These are phyloP conservation scores for Xanthoconium purpureum DNA, from an alignment of 768 basidiomycete species.

Conservation along the genomic window DNA sequence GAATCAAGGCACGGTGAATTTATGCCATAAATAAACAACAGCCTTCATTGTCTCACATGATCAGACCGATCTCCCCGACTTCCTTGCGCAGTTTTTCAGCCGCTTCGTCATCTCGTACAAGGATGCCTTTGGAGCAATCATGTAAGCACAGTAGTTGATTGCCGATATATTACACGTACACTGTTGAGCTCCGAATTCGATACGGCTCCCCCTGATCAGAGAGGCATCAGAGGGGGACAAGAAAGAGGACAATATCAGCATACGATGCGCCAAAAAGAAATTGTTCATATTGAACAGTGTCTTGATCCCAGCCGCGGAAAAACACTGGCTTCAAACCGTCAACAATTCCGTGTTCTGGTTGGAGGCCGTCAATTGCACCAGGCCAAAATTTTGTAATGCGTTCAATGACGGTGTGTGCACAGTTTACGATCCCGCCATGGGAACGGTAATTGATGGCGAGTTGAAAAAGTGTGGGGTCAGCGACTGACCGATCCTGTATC, in stretches of 20 bases:
- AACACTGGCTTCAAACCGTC: slow-evolving; percentile 58
- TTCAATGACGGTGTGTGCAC: slow-evolving; percentile 63
- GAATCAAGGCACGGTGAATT: neutral
- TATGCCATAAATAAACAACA: neutral
- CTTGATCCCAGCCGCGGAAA: slow-evolving; percentile 45
- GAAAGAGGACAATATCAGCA: neutral
- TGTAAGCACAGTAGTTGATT: neutral
- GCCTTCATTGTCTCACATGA: slow-evolving; percentile 42
- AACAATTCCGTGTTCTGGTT: slow-evolving; percentile 52
- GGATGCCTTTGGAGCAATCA: slow-evolving; percentile 45
- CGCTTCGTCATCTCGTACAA: slow-evolving; percentile 62
- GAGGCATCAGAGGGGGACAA: slow-evolving; percentile 8
- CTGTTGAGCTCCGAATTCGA: slow-evolving; percentile 65
- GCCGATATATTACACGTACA: slow-evolving; percentile 38
- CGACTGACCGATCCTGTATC: slow-evolving; percentile 13
- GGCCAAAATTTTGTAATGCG: slow-evolving; percentile 63
- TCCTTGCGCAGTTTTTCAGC: slow-evolving; percentile 44
- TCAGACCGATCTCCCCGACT: slow-evolving; percentile 57
- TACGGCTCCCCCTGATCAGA: slow-evolving; percentile 39
- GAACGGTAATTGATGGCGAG: slow-evolving; percentile 67
- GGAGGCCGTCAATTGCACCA: slow-evolving; percentile 56
- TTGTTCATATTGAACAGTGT: slow-evolving; percentile 46
- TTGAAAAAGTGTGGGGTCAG: slow-evolving; percentile 46
- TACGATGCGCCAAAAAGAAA: slow-evolving; percentile 54
- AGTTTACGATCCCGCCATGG: slow-evolving; percentile 69